These are phyloP conservation scores for Keqinozyma sinolaborantium DNA, from an alignment of 1,139 yeast genomes.

Conservation along the genomic window DNA sequence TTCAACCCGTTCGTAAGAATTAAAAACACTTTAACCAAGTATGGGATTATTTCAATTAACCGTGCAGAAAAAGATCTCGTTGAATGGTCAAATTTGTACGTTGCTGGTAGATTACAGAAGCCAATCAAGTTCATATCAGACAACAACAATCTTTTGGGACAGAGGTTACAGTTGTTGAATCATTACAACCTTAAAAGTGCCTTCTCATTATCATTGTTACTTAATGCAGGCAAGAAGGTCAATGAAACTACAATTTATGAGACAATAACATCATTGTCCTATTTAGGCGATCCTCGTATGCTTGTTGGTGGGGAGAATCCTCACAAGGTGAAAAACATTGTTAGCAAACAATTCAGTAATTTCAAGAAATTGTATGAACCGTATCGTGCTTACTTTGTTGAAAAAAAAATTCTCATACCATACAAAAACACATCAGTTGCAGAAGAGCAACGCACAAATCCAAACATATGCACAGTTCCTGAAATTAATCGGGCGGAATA, in stretches of 20 bases:
- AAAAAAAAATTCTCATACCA: conserved; percentile 16
- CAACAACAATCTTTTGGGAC: conserved; percentile 39
- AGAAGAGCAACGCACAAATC: background rate
- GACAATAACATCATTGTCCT: conserved; percentile 77
- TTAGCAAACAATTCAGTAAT: conserved; percentile 63
- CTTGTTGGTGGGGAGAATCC: conserved; percentile 90
- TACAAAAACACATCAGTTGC: too few relatives aligned
- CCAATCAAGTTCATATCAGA: conserved; percentile 69
- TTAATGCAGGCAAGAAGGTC: conserved; percentile 29
- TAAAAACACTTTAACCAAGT: conserved; percentile 56
- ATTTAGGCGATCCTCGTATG: conserved; percentile 89
- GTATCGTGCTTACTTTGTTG: conserved; percentile 28
- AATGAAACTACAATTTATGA: conserved; percentile 67
- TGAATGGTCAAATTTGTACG: conserved; percentile 80
- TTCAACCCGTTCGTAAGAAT: conserved; percentile 85
- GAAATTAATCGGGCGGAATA: conserved; percentile 15
- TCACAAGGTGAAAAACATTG: conserved; percentile 80
- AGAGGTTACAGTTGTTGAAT: conserved; percentile 57
- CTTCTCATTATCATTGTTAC: conserved; percentile 64
- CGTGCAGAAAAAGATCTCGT: conserved; percentile 63
- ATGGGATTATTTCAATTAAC: conserved; percentile 75
- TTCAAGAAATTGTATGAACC: conserved; percentile 76
- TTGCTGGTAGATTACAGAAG: conserved; percentile 92
- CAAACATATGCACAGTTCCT: conserved; percentile 4
- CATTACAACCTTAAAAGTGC: conserved; percentile 80